A percentile compares a stretch with the other conserved stretches of the same genome.
phyloP scores from a whole-genome alignment of 257 asterid genomes.

The Forsythia suspensa region DNA sequence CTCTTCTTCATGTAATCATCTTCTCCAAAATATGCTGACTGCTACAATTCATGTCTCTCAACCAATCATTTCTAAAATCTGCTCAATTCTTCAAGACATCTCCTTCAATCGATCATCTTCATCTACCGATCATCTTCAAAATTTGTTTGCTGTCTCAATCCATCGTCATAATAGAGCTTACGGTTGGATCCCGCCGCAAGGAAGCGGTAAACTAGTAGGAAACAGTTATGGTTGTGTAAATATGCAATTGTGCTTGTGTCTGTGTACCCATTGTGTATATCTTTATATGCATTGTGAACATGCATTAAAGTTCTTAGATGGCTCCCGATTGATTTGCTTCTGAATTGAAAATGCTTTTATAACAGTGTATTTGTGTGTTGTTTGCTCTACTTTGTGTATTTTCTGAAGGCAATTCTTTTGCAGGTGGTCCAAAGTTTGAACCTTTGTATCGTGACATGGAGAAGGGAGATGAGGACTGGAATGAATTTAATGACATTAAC shows the following conservation, averaged over 20 bases:
- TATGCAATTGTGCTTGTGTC: not conserved
- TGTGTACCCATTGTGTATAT: not conserved
- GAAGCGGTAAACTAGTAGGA: too few species aligned
- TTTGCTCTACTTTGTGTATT: not conserved
- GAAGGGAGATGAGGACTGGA: slow-evolving; percentile 99
- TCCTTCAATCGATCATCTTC: too few species aligned
- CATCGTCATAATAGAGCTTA: too few species aligned
- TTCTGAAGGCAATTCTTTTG: slow-evolving; percentile 22
- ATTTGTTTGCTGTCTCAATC: too few species aligned
- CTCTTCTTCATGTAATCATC: too few species aligned
- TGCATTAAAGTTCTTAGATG: not conserved
- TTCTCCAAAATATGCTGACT: too few species aligned
- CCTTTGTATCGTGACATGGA: slow-evolving; percentile 99
- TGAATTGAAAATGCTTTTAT: not conserved
- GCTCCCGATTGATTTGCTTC: not conserved
- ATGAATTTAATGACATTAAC: slow-evolving; percentile 94
- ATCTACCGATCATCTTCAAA: too few species aligned
- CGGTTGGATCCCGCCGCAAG: too few species aligned
- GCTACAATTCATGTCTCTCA: too few species aligned
- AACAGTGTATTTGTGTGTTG: not conserved
- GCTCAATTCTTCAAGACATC: too few species aligned
- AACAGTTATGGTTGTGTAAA: not conserved
- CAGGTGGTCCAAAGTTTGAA: slow-evolving; percentile 99
- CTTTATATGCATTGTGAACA: not conserved
- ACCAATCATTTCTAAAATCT: too few species aligned